Conservation (phyloP, 1,284 basidiomycete species). For the Tilletia indica region DNA sequence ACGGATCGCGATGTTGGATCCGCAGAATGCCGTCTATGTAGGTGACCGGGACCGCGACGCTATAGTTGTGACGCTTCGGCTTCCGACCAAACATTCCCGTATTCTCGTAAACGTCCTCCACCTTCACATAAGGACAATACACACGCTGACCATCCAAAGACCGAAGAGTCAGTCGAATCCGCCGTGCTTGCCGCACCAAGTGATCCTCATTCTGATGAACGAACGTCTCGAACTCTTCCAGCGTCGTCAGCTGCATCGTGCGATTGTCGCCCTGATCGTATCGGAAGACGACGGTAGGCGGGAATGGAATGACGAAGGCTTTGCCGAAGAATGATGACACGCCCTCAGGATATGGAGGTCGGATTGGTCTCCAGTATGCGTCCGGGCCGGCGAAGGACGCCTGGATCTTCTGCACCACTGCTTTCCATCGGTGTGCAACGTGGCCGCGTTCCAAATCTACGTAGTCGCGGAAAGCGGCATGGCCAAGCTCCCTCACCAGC, state of each 20-base stretch:
- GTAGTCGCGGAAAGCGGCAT: conserved; percentile 28
- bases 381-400: conserved; percentile 46
- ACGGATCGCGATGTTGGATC: conserved; percentile 65
- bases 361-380: conserved; percentile 37
- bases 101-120: conserved; percentile 54
- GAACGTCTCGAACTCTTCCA: conserved; percentile 65
- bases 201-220: conserved; percentile 67
- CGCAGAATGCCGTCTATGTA: conserved; percentile 63
- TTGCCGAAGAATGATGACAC: conserved; percentile 57
- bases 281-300: conserved; percentile 67
- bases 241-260: conserved; percentile 60
- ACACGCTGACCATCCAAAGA: conserved; percentile 69
- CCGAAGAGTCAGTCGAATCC: conserved; percentile 68
- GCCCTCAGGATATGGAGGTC: conserved; percentile 37
- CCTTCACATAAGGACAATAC: conserved; percentile 65
- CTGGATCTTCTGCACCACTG: conserved; percentile 36
- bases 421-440: conserved; percentile 26
- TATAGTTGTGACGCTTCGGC: conserved; percentile 62
- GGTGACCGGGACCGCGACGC: conserved; percentile 57
- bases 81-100: conserved; percentile 58
- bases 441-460: conserved; percentile 29
- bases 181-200: conserved; percentile 63
- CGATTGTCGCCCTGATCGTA: conserved; percentile 66
- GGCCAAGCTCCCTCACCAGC: conserved; percentile 58
- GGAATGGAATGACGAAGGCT: conserved; percentile 75